These are phyloP conservation scores for Phytophthora macrochlamydospora DNA, from an alignment of 352 stramenopile genomes.

Conservation along the genomic window DNA sequence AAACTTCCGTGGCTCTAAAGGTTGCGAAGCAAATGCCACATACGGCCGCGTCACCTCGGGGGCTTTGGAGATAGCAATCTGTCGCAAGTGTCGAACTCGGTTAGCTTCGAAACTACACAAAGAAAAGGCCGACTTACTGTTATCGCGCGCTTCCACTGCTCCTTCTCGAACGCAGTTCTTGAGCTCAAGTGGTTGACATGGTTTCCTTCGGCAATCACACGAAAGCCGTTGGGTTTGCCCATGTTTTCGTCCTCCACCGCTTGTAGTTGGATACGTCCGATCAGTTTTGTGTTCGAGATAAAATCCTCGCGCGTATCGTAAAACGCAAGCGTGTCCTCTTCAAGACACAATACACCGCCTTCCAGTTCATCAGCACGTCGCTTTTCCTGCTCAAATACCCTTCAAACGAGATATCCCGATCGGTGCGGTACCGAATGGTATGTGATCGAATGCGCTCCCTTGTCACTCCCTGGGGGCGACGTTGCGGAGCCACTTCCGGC, in stretches of 20 bases:
- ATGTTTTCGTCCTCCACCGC: slow-evolving; percentile 68
- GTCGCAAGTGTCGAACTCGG: not conserved
- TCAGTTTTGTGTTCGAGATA: slow-evolving; percentile 79
- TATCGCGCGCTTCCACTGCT: slow-evolving; percentile 83
- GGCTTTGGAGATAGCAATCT: slow-evolving; percentile 66
- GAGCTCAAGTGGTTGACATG: slow-evolving; percentile 76
- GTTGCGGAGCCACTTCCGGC: not conserved
- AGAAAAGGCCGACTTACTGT: slow-evolving; percentile 29
- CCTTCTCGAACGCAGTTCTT: slow-evolving; percentile 77
- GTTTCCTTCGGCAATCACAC: slow-evolving; percentile 67
- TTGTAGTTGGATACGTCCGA: slow-evolving; percentile 75
- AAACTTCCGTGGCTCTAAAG: slow-evolving; percentile 71
- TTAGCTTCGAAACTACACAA: not conserved
- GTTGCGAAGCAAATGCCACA: slow-evolving; percentile 76
- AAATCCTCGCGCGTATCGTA: slow-evolving; percentile 87
- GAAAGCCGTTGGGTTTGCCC: slow-evolving; percentile 72
- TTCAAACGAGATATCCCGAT: slow-evolving; percentile 80
- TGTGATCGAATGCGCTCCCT: slow-evolving; percentile 53
- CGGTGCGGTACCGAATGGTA: slow-evolving; percentile 69
- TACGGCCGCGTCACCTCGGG: slow-evolving; percentile 48
- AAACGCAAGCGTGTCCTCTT: slow-evolving; percentile 78
- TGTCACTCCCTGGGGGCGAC: slow-evolving; percentile 9
- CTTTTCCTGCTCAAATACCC: slow-evolving; percentile 87
- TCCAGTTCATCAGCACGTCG: slow-evolving; percentile 74
- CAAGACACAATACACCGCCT: slow-evolving; percentile 75